Evolutionary conservation across 129 eudicot species (phyloP).

Genomic region (Smallanthus sonchifolius): DNA sequence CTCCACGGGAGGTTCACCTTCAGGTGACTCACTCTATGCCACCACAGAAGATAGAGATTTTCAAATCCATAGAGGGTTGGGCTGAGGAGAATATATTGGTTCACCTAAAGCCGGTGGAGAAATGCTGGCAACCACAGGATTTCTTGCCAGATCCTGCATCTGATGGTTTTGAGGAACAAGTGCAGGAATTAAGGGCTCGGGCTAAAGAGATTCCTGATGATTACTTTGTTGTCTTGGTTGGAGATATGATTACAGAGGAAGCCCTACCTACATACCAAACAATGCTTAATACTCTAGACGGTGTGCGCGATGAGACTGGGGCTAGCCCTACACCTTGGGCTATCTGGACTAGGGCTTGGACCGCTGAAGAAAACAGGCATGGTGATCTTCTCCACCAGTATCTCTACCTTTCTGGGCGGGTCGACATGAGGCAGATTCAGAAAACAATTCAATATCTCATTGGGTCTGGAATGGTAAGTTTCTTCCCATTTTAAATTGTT

Average conservation of each 20-base stretch:
- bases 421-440: conserved; percentile 81
- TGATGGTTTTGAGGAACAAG: conserved; percentile 77
- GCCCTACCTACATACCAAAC: conserved; percentile 94
- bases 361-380: conserved; percentile 96
- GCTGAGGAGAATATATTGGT: conserved; percentile 62
- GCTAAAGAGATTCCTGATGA: conserved; percentile 87
- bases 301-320: conserved; percentile 91
- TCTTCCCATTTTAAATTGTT: background rate
- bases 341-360: conserved; percentile 93
- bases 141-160: conserved; percentile 83
- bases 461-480: conserved; percentile 91
- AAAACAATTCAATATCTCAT: conserved; percentile 87
- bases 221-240: conserved; percentile 72
- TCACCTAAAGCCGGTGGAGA: conserved; percentile 80
- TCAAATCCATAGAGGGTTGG: conserved; percentile 73
- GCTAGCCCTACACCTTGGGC: conserved; percentile 95
- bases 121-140: conserved; percentile 91
- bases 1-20: conserved; percentile 77
- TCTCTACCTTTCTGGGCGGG: conserved; percentile 78
- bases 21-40: conserved; percentile 93
- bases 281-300: conserved; percentile 86
- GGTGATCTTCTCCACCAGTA: conserved; percentile 89
- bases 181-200: conserved; percentile 63
- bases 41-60: conserved; percentile 76
- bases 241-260: conserved; percentile 94